Conservation (phyloP, 176 grass and related monocot genomes). For the Lolium perenne region DNA sequence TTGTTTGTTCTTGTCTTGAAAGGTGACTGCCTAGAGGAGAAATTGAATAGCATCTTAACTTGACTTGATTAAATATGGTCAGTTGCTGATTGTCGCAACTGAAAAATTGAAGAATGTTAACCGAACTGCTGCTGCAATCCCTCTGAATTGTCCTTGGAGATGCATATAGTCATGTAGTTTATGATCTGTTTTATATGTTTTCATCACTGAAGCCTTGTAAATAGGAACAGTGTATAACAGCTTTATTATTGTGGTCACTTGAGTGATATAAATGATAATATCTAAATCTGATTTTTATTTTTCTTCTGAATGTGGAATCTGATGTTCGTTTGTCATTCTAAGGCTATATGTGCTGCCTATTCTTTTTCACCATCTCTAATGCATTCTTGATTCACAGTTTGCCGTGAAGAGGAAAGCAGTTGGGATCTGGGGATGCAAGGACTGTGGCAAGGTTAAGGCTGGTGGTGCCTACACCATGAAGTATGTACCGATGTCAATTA, state of each 20-base stretch:
- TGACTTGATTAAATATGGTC: background rate
- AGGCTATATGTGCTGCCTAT: background rate
- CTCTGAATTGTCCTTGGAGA: background rate
- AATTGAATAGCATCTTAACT: background rate
- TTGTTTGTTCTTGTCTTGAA: background rate
- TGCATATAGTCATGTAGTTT: background rate
- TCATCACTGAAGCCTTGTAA: background rate
- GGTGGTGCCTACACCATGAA: constrained; percentile 89
- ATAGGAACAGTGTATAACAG: background rate
- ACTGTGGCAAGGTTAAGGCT: constrained; percentile 81
- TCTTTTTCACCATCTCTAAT: background rate
- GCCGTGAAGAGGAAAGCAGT: constrained; percentile 89
- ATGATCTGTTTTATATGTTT: background rate
- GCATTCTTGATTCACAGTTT: constrained; percentile 44
- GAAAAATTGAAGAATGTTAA: no score
- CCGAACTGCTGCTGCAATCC: background rate
- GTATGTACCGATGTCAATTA: constrained; percentile 37
- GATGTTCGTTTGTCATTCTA: background rate
- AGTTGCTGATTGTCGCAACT: background rate
- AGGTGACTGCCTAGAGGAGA: background rate
- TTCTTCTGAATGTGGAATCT: background rate
- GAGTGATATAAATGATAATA: background rate
- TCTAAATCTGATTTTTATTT: background rate
- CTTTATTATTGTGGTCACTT: background rate
- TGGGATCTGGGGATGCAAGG: constrained; percentile 91